Percentiles rank a stretch among this genome's conserved stretches.
phyloP scores from a whole-genome alignment of 1,284 basidiomycete species.

The Ustilago tritici region DNA sequence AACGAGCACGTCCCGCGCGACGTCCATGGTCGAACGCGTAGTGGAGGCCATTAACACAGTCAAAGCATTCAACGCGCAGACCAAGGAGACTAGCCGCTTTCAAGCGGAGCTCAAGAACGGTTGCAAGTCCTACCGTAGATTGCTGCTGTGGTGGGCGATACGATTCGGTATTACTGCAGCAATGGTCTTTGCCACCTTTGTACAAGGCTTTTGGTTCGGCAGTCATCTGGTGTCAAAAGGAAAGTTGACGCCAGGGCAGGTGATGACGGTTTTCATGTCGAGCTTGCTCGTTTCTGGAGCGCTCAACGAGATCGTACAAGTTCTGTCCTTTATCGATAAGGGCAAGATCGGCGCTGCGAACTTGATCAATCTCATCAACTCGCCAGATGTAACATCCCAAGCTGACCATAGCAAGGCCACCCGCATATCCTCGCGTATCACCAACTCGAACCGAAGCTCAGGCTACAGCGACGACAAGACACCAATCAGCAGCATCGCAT shows the following conservation, averaged over 20 bases:
- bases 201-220: constrained; percentile 97
- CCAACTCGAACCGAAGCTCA: constrained; percentile 20
- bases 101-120: constrained; percentile 73
- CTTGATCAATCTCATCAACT: constrained; percentile 77
- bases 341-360: constrained; percentile 86
- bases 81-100: constrained; percentile 75
- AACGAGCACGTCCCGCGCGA: constrained; percentile 77
- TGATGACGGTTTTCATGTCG: constrained; percentile 97
- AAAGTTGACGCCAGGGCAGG: constrained; percentile 78
- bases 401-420: background rate
- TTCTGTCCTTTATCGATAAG: constrained; percentile 81
- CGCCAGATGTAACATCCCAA: background rate
- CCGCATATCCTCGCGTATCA: background rate
- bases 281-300: constrained; percentile 88
- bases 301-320: constrained; percentile 85
- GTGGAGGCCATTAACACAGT: constrained; percentile 86
- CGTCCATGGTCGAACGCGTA: constrained; percentile 83
- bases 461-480: constrained; percentile 22
- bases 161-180: constrained; percentile 78
- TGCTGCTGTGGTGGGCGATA: constrained; percentile 81
- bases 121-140: constrained; percentile 71
- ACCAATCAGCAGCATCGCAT: background rate
- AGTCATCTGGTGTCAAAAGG: constrained; percentile 84
- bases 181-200: constrained; percentile 89
- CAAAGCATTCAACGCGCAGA: constrained; percentile 91